phyloP scores from a whole-genome alignment of 1,139 yeast species.

The Suhomyces taliae region DNA sequence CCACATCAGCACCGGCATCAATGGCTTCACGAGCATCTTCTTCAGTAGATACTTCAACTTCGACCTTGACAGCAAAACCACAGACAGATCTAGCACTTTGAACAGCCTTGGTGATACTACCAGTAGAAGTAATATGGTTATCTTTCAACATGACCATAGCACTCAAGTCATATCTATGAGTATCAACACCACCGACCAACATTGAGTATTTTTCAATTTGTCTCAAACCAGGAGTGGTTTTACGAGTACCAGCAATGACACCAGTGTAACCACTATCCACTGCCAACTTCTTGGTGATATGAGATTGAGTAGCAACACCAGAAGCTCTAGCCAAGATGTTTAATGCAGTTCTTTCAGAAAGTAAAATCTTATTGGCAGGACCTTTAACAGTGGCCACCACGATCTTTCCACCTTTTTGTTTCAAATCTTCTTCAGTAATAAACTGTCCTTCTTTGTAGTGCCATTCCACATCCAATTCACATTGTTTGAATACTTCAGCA shows the following conservation, averaged over 20 bases:
- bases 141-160: conserved; percentile 97
- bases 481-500: conserved; percentile 77
- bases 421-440: conserved; percentile 45
- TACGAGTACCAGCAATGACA: conserved; percentile 93
- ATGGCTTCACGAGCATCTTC: conserved; percentile 90
- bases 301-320: conserved; percentile 85
- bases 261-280: conserved; percentile 75
- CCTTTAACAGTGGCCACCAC: conserved; percentile 81
- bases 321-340: conserved; percentile 81
- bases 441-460: conserved; percentile 64
- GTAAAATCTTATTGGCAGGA: conserved; percentile 71
- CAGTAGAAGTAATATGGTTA: conserved; percentile 89
- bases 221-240: conserved; percentile 95
- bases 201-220: conserved; percentile 87
- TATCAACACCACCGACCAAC: conserved; percentile 93
- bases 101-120: conserved; percentile 86
- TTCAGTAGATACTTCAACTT: conserved; percentile 85
- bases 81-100: conserved; percentile 72
- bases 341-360: conserved; percentile 85
- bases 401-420: conserved; percentile 51
- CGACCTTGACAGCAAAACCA: conserved; percentile 88
- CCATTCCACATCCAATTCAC: conserved; percentile 74
- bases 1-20: conserved; percentile 91
- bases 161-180: conserved; percentile 88
- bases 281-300: conserved; percentile 59